Conservation (phyloP, 192 early-diverging fungal species). For the Coemansia sp. region DNA sequence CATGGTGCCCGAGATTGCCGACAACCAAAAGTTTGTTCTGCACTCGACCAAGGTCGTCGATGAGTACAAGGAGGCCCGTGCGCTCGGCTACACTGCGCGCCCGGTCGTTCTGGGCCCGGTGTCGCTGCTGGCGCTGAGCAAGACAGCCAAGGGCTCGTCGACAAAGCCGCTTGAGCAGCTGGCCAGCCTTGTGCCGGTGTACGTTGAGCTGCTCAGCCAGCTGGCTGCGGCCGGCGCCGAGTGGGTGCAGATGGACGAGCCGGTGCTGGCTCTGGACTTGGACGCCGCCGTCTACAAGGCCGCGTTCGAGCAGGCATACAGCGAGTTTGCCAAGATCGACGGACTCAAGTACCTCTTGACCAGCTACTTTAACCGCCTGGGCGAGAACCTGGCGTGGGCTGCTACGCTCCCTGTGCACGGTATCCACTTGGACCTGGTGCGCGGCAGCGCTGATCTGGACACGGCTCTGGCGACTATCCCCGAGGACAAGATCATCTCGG, state of each 20-base stretch:
- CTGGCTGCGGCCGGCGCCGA: constrained; percentile 83
- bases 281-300: constrained; percentile 86
- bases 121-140: constrained; percentile 82
- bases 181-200: constrained; percentile 74
- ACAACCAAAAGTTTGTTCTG: constrained; percentile 72
- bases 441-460: constrained; percentile 79
- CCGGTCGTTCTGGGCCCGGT: constrained; percentile 93
- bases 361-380: constrained; percentile 91
- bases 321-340: constrained; percentile 30
- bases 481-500: constrained; percentile 71
- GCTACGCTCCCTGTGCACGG: constrained; percentile 76
- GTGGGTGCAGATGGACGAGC: constrained; percentile 97
- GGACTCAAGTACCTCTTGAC: constrained; percentile 69
- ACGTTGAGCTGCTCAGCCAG: constrained; percentile 71
- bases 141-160: constrained; percentile 68
- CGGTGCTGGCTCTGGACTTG: constrained; percentile 76
- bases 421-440: constrained; percentile 90
- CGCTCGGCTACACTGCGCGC: constrained; percentile 84
- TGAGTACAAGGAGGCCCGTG: constrained; percentile 91
- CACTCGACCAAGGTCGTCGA: constrained; percentile 68
- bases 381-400: constrained; percentile 68
- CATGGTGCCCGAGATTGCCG: constrained; percentile 86
- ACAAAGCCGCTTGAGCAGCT: constrained; percentile 79
- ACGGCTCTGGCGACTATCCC: constrained; percentile 62
- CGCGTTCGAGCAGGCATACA: constrained; percentile 45